phyloP scores from a whole-genome alignment of 805 yeast genomes.

The Candida argentea region DNA sequence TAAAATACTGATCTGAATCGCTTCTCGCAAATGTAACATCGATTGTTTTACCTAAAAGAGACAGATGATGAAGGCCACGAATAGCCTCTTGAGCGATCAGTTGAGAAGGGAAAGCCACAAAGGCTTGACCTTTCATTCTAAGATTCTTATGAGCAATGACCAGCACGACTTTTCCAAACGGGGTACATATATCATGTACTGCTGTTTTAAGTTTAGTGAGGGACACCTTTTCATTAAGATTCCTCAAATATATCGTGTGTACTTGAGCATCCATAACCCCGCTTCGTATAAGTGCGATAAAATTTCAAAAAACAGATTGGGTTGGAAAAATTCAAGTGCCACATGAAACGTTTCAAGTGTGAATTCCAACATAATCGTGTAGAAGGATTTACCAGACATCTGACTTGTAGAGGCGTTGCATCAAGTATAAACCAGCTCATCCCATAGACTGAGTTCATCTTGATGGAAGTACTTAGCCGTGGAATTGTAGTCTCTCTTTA shows the following conservation, averaged over 20 bases:
- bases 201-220: slow-evolving; percentile 36
- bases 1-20: slow-evolving; percentile 31
- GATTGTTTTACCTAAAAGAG: slow-evolving; percentile 39
- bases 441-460: no score
- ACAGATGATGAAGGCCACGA: slow-evolving; percentile 27
- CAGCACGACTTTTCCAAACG: slow-evolving; percentile 38
- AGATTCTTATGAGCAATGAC: slow-evolving; percentile 51
- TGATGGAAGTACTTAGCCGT: no score
- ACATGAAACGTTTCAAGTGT: no score
- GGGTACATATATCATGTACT: slow-evolving; percentile 31
- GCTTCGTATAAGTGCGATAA: no score
- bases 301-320: no score
- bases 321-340: no score
- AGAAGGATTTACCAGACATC: no score
- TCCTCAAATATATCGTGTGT: slow-evolving; percentile 54
- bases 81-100: slow-evolving; percentile 38
- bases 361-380: no score
- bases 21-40: slow-evolving; percentile 33
- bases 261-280: no score
- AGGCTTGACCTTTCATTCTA: slow-evolving; percentile 77
- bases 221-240: slow-evolving; percentile 61
- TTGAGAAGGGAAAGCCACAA: slow-evolving; percentile 42
- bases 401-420: no score
- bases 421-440: no score
- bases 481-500: no score